Evolutionary conservation across 208 protist species (phyloP), one percentile per base, ranked within the genome.

Genomic region (Balamuthia mandrillaris): DNA sequence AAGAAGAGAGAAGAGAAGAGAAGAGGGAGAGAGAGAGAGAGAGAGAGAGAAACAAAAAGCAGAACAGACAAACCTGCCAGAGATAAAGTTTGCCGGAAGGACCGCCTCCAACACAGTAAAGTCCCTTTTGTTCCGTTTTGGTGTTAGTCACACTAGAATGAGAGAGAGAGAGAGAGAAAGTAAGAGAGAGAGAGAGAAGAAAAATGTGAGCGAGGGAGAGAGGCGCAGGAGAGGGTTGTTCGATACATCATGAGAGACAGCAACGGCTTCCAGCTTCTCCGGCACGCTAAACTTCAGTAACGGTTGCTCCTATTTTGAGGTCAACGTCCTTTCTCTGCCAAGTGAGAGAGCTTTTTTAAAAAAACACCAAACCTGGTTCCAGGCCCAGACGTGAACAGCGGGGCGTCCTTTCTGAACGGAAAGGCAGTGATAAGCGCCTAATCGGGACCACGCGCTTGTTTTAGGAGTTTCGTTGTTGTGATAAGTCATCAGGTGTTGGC

Each of bases 331-430:
- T 24, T 24, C 16, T 24, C 24, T 7, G 33, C 10, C 6, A 63
- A 21, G 10, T 35, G 9, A 63, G 5, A 18, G 10, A 68, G 21
- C 12, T 70, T 24, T 27, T 3, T 3, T 12, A 14, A 70, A 35
- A 51, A 60, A 4, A 2, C 6, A 35, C 6, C 2, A 21, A 29
- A 12, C 52, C n/a, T 66, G 31, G 9, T 33, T 12, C 75, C 75
- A 82, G 0, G 75, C 44, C 75, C 75, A 82, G 21, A 82, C 75
- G 56, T 82, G 75, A n/a, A 82, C 39, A 39, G 56, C 60, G 3
- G 75, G 56, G 0, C 75, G 49, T 29, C n/a, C 29, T 39, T 82
- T 54, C 39, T 82, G 75, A 24, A 82, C 49, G 5, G 75, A 33
- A 0, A 82, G 18, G 52, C 60, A 66, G 56, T 82, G 52, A 31